A percentile compares a stretch with the other conserved stretches of the same genome.
phyloP scores from a whole-genome alignment of 2,329 filamentous ascomycete genomes.

The Trichoderma gracile region DNA sequence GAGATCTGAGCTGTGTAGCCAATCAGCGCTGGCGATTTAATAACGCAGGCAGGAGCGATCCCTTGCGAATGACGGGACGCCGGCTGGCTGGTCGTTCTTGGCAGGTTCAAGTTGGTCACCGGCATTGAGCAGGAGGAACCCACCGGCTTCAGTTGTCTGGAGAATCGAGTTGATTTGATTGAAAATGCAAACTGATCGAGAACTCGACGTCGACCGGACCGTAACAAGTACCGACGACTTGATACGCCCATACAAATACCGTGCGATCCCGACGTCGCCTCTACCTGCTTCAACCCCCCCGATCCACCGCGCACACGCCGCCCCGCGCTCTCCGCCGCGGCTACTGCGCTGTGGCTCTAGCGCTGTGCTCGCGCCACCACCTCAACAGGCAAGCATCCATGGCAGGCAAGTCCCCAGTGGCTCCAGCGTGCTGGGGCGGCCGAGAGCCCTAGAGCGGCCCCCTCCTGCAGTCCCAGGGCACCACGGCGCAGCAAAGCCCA shows the following conservation, averaged over 20 bases:
- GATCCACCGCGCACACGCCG: slow-evolving; percentile 21
- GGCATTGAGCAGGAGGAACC: background rate
- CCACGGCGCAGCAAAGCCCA: slow-evolving; percentile 16
- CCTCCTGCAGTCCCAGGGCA: background rate
- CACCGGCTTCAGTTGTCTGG: background rate
- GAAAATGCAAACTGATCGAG: too few relatives aligned
- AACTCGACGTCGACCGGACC: too few relatives aligned
- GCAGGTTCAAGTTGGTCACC: background rate
- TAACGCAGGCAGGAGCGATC: slow-evolving; percentile 18
- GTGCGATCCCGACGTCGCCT: too few relatives aligned
- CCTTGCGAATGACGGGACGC: background rate
- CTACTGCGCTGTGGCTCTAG: slow-evolving; percentile 21
- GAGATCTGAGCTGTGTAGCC: background rate
- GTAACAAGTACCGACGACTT: too few relatives aligned
- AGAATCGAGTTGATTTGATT: background rate
- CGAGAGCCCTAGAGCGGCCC: background rate
- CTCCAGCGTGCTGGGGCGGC: slow-evolving; percentile 6
- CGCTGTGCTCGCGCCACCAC: slow-evolving; percentile 9
- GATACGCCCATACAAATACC: too few relatives aligned
- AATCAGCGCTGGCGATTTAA: slow-evolving; percentile 18
- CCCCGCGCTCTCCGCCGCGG: slow-evolving; percentile 26
- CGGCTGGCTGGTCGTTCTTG: background rate
- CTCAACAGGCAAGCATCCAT: background rate
- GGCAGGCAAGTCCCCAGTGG: background rate
- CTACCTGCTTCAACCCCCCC: background rate